Base-by-base conservation (phyloP, 179 eudicot genomes). In the Drosera spatulata region DNA sequence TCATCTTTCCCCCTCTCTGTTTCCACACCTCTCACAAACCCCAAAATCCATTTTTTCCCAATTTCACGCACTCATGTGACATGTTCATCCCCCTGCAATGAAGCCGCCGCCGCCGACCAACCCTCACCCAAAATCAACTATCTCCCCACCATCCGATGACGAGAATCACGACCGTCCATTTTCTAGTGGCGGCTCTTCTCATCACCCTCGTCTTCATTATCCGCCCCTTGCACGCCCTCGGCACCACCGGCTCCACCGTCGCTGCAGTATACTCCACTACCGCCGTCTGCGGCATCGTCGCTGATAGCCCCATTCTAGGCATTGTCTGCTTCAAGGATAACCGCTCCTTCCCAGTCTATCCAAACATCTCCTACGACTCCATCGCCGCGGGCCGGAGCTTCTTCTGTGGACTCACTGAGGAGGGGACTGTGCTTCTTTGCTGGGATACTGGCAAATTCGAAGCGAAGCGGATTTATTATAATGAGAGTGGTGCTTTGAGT, bases 341-440 rank as follows among this genome's bases (percentile, higher is more conserved):
- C 5, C 49, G 7, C 2, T 45, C 43, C 40, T 9, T 70, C 12
- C 2, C 56, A 10, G 14, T 80, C 12, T 68, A 51, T 39, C 88
- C 83, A 14, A 62, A 71, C 41, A 60, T 70, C 51, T 85, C 96
- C 42, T 91, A 75, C 68, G 85, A 80, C 55, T 68, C 67, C 63
- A 64, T 88, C 61, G 71, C 88, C 63, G 98, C 89, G 43, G 98
- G 98, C 45, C 71, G 63, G 55, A 72, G 64, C 69, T 69, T 74
- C 61, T 71, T 91, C 69, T 88, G 96, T 74, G 96, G 78, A 11
- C 66, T 86, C 7, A 67, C 84, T 39, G 77, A 91, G 53, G 96
- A 91, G 51, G 95, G 95, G 15, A 48, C 39, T 44, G 71, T 68
- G 39, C 73, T 91, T 45, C 53, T 85, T 45, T 91, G 96, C 68